Conservation (phyloP, 768 basidiomycete genomes). For the Tephrocybe sp. region DNA sequence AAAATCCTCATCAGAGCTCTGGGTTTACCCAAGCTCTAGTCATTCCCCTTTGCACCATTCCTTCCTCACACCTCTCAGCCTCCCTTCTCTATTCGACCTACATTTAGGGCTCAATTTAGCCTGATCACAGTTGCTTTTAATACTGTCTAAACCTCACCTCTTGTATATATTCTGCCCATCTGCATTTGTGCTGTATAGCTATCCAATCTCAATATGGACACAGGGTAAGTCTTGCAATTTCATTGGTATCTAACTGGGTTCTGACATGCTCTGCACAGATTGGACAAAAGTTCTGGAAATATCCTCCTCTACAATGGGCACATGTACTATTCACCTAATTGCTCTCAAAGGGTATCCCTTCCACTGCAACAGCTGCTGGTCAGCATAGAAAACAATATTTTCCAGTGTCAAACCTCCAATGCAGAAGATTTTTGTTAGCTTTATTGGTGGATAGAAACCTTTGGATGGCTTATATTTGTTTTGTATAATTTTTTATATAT, state of each 20-base stretch:
- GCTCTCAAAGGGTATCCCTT: neutral
- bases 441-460: slow-evolving; percentile 3
- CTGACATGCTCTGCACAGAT: too few species aligned
- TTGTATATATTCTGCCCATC: too few species aligned
- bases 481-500: neutral
- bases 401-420: neutral
- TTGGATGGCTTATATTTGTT: slow-evolving; percentile 1
- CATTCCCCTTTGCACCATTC: too few species aligned
- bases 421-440: neutral
- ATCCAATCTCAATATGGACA: too few species aligned
- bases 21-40: neutral
- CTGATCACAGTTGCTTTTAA: too few species aligned
- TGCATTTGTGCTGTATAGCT: too few species aligned
- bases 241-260: too few species aligned
- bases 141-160: too few species aligned
- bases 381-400: neutral
- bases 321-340: neutral
- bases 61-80: too few species aligned
- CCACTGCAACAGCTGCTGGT: neutral
- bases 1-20: neutral
- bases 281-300: neutral
- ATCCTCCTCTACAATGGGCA: neutral
- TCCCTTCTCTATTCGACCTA: neutral
- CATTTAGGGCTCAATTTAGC: too few species aligned
- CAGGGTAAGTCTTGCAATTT: too few species aligned